These are phyloP conservation scores for Hanseniaspora nectarophila DNA, from an alignment of 805 yeast species.

Conservation along the genomic window DNA sequence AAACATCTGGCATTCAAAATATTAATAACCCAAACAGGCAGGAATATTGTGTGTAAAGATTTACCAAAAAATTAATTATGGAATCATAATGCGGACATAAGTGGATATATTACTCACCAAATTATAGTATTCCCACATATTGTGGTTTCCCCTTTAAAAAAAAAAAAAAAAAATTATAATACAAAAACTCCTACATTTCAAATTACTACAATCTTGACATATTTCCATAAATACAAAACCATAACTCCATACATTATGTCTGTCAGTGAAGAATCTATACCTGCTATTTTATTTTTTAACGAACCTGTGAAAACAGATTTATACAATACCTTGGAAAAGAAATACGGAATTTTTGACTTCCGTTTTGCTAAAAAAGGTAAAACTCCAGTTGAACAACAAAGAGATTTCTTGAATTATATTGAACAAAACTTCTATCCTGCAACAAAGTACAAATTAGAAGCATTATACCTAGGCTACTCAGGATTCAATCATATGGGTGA, in stretches of 20 bases:
- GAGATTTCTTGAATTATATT: conserved; percentile 1
- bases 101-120: too few relatives aligned
- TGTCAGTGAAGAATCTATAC: not conserved
- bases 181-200: too few relatives aligned
- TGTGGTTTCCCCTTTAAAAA: not conserved
- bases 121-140: too few relatives aligned
- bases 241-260: not conserved
- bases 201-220: too few relatives aligned
- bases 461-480: conserved; percentile 50
- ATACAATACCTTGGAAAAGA: not conserved
- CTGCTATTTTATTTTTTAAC: conserved; percentile 9
- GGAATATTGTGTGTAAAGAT: too few relatives aligned
- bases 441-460: conserved; percentile 25
- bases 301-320: conserved; percentile 12
- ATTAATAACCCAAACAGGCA: too few relatives aligned
- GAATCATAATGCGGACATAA: too few relatives aligned
- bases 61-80: too few relatives aligned
- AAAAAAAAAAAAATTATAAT: not conserved
- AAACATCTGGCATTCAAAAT: too few relatives aligned
- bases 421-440: conserved; percentile 15
- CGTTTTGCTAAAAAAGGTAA: conserved; percentile 4
- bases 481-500: conserved; percentile 42
- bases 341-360: not conserved
- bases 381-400: conserved; percentile 2
- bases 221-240: too few relatives aligned